phyloP scores from a whole-genome alignment of 345 rosid genomes.

The Mangifera indica region DNA sequence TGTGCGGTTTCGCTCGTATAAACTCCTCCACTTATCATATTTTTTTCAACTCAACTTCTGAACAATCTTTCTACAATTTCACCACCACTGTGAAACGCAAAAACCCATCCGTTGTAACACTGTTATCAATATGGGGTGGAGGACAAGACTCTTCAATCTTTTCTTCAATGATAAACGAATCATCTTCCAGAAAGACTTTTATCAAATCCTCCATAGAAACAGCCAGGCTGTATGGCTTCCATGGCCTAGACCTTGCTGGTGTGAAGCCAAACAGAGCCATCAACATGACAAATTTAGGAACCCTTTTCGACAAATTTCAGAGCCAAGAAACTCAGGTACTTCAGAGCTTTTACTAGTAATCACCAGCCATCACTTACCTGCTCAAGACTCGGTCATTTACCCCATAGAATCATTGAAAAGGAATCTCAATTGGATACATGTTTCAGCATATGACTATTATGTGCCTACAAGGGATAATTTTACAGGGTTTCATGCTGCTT shows the following conservation, averaged over 20 bases:
- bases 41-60: background rate
- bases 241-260: background rate
- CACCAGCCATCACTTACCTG: background rate
- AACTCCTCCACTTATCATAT: background rate
- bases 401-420: constrained; percentile 18
- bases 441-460: constrained; percentile 19
- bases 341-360: constrained; percentile 20
- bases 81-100: background rate
- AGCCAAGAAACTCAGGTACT: constrained; percentile 14
- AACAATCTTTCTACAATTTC: background rate
- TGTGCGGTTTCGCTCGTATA: constrained; percentile 22
- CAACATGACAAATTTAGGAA: background rate
- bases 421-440: constrained; percentile 28
- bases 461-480: constrained; percentile 11
- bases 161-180: background rate
- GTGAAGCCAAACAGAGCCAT: background rate
- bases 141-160: background rate
- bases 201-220: background rate
- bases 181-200: background rate
- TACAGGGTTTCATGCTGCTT: constrained; percentile 24
- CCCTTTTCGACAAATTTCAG: background rate
- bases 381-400: background rate
- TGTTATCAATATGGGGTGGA: background rate
- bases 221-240: background rate
- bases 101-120: constrained; percentile 18